phyloP scores from a whole-genome alignment of 345 rosid species.

The Brassica nigra region DNA sequence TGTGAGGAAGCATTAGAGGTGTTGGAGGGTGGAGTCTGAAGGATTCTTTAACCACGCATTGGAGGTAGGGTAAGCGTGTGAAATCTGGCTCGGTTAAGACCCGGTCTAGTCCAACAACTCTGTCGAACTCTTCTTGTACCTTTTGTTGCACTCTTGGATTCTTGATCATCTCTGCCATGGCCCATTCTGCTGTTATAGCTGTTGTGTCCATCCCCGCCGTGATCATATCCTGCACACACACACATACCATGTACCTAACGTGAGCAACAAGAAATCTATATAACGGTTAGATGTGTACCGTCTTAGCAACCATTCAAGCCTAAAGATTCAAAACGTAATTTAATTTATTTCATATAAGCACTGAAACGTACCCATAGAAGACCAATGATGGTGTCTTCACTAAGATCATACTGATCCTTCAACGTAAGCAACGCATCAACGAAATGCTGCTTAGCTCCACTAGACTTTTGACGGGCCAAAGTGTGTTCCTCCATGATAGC shows the following conservation, averaged over 20 bases:
- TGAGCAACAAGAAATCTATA: slow-evolving; percentile 14
- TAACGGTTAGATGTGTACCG: too few relatives aligned
- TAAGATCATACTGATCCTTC: slow-evolving; percentile 80
- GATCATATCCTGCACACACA: slow-evolving; percentile 76
- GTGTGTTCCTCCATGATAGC: slow-evolving; percentile 94
- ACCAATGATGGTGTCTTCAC: slow-evolving; percentile 90
- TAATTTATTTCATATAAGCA: background rate
- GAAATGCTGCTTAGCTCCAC: slow-evolving; percentile 65
- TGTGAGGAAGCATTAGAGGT: slow-evolving; percentile 94
- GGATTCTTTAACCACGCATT: slow-evolving; percentile 73
- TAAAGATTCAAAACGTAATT: background rate
- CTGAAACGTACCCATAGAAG: slow-evolving; percentile 71
- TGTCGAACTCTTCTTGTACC: slow-evolving; percentile 85
- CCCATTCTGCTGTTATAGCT: slow-evolving; percentile 83
- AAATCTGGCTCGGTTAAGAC: slow-evolving; percentile 71
- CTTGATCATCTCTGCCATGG: slow-evolving; percentile 79
- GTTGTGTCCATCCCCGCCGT: slow-evolving; percentile 97
- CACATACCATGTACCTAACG: background rate
- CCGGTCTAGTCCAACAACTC: slow-evolving; percentile 67
- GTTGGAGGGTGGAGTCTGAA: slow-evolving; percentile 88
- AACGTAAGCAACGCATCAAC: slow-evolving; percentile 85
- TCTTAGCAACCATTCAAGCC: background rate
- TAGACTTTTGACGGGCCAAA: slow-evolving; percentile 58
- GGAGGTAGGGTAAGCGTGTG: slow-evolving; percentile 73
- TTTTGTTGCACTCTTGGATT: slow-evolving; percentile 82